Base-by-base conservation (phyloP, 106 monocot genomes). In the Dendrobium catenatum region DNA sequence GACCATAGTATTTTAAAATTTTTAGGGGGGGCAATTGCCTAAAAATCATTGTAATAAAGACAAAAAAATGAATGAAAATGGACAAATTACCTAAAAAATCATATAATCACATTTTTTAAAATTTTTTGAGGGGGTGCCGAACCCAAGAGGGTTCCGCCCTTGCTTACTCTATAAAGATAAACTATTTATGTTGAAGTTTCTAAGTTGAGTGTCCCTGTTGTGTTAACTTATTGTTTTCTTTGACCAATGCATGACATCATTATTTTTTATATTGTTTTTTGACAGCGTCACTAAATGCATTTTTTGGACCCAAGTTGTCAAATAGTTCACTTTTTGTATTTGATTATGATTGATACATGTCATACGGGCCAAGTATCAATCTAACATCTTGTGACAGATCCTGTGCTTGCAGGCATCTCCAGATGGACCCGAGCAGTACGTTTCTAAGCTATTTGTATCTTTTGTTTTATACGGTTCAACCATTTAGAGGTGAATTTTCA, bases 351-450 rank as follows among this genome's bases (percentile, higher is more conserved):
- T 40, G 70, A 37, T 70, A 4, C 70, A 70, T 61, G 33, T 70
- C n/a, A 37, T 66, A 66, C 37, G 4, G 70, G 33, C 37, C 11
- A 64, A 7, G 26, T 8, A 67, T 72, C 64, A 40, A 79, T 79
- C 72, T 81, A 82, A 87, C 83, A 81, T 74, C 22, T 20, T 37
- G 16, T 83, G 80, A 43, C 90, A 99, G 99, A 99, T 99, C 77
- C 81, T 99, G 42, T 99, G 99, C 85, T 77, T 99, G 86, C 99
- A 99, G 85, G 99, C 91, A 67, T 95, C 99, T 89, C 93, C 93
- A 75, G 99, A 99, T 93, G 99, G 99, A 85, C 95, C 99, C 64
- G 99, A 99, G 85, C 99, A 99, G 99, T 99, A 93, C 81, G 93
- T 68, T 72, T 85, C 40, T 79, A 37, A 22, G 54, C 20, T 13